These are phyloP conservation scores for Berkeleyomyces basicola DNA, from an alignment of 2,329 filamentous ascomycete genomes.

Conservation along the genomic window DNA sequence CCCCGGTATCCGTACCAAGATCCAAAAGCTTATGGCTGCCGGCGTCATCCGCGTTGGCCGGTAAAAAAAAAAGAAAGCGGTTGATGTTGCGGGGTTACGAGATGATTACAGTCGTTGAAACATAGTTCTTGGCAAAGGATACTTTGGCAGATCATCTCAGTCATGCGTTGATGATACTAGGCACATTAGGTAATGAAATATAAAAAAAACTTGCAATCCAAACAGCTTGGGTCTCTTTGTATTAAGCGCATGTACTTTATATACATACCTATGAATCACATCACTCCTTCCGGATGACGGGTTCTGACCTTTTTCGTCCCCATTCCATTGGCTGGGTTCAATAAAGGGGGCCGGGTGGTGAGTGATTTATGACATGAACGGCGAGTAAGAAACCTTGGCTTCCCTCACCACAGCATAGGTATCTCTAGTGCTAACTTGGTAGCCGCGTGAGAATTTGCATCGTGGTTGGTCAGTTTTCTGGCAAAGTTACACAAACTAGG, in stretches of 20 bases:
- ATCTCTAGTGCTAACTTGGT: too few relatives aligned
- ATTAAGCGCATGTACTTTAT: too few relatives aligned
- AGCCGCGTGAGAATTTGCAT: too few relatives aligned
- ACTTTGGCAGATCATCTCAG: not conserved
- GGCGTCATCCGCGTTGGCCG: constrained; percentile 71
- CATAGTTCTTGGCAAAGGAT: not conserved
- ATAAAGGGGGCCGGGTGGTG: not conserved
- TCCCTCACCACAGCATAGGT: too few relatives aligned
- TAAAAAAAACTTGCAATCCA: not conserved
- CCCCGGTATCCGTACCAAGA: constrained; percentile 65
- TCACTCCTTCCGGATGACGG: not conserved
- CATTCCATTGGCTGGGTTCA: not conserved
- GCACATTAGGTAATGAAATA: not conserved
- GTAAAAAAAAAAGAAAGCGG: constrained; percentile 15
- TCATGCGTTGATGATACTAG: constrained; percentile 5
- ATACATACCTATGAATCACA: too few relatives aligned
- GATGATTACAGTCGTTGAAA: not conserved
- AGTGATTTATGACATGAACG: not conserved
- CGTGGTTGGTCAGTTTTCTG: too few relatives aligned
- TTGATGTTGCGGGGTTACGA: not conserved
- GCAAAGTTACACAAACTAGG: not conserved
- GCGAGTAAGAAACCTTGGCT: too few relatives aligned
- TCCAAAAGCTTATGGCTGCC: constrained; percentile 86
- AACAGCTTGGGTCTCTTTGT: too few relatives aligned
- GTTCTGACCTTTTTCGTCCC: not conserved